phyloP scores from a whole-genome alignment of 176 grass and related monocot species.

The Oryza brachyantha region DNA sequence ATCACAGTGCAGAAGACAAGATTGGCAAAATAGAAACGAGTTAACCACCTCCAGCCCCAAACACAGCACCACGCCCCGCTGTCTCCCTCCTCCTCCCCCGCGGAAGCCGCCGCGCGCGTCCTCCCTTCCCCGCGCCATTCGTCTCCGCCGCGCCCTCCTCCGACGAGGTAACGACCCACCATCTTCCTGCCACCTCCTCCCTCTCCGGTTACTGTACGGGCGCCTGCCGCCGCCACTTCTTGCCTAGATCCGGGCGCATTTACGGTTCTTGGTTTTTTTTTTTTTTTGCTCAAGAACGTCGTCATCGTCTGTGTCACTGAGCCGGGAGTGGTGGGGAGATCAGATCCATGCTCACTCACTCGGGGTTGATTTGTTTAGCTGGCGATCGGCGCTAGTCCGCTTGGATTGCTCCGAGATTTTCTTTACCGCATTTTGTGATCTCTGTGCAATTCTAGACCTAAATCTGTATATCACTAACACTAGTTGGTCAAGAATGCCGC shows the following conservation, averaged over 20 bases:
- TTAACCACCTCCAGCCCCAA: conserved; percentile 35
- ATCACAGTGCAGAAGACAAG: conserved; percentile 23
- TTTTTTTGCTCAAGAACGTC: not conserved
- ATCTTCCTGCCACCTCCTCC: not conserved
- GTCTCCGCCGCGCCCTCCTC: not conserved
- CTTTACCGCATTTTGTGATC: not conserved
- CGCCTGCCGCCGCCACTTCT: conserved; percentile 16
- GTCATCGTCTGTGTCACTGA: not conserved
- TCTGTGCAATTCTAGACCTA: not conserved
- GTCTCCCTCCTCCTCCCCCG: conserved; percentile 20
- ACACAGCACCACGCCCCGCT: conserved; percentile 31
- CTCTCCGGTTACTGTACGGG: not conserved
- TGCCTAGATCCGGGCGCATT: conserved; percentile 42
- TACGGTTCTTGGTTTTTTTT: conserved; percentile 22
- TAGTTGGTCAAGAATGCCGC: not conserved
- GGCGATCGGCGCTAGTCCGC: not conserved
- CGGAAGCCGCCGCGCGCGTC: conserved; percentile 28
- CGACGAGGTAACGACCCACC: conserved; percentile 40
- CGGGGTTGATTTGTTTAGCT: not conserved
- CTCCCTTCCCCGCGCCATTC: conserved; percentile 2
- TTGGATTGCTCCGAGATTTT: not conserved
- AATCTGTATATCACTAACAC: not conserved
- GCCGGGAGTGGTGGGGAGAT: not conserved
- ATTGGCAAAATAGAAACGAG: conserved; percentile 34
- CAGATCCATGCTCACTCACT: not conserved